Evolutionary conservation across 2,329 filamentous ascomycete species (phyloP).

Genomic region (Colletotrichum zoysiae): DNA sequence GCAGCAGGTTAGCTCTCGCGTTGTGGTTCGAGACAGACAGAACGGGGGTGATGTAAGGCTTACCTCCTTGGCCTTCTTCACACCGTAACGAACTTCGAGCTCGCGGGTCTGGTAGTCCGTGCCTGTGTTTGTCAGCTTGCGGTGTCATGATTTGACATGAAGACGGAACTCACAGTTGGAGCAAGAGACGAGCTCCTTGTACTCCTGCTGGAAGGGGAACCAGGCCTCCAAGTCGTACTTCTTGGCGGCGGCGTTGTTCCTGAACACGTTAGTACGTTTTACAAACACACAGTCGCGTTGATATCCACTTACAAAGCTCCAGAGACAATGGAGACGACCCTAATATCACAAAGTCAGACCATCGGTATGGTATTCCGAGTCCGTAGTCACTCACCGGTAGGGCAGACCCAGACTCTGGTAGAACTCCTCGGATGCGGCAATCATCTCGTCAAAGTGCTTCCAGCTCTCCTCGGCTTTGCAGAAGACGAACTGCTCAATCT

Average conservation of each 20-base stretch:
- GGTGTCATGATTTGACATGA: neutral
- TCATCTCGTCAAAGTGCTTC: conserved; percentile 95
- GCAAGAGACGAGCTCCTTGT: conserved; percentile 98
- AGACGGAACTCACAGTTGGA: conserved; percentile 86
- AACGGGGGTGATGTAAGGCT: neutral
- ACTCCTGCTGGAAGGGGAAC: conserved; percentile 96
- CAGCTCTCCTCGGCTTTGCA: conserved; percentile 92
- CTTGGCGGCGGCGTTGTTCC: conserved; percentile 77
- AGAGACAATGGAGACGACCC: conserved; percentile 92
- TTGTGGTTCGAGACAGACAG: neutral
- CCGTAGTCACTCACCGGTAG: conserved; percentile 67
- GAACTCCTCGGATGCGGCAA: conserved; percentile 90
- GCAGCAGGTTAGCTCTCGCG: conserved; percentile 1
- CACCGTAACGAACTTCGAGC: conserved; percentile 90
- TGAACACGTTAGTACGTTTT: neutral
- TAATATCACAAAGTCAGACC: neutral
- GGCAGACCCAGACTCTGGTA: conserved; percentile 91
- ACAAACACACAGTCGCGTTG: no score
- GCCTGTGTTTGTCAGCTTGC: conserved; percentile 23
- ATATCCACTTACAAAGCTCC: conserved; percentile 72
- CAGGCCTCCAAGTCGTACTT: conserved; percentile 97
- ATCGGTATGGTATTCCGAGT: neutral
- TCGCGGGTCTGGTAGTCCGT: conserved; percentile 82
- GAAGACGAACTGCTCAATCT: conserved; percentile 85
- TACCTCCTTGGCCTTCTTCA: conserved; percentile 68